phyloP scores from a whole-genome alignment of 148 eudicot genomes.

The Nepenthes gracilis region DNA sequence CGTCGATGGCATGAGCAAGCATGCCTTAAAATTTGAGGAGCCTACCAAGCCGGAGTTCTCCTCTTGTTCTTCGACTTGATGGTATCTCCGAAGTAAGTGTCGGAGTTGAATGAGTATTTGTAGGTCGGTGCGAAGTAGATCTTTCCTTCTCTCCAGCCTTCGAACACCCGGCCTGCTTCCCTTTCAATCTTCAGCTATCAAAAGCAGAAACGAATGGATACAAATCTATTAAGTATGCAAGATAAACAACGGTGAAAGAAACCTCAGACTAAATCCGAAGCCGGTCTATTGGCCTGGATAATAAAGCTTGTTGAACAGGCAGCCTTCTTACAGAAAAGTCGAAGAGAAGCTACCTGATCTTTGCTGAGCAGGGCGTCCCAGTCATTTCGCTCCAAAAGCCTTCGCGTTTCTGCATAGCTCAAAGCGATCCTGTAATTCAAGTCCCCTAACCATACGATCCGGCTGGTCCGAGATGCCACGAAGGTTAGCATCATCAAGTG shows the following conservation, averaged over 20 bases:
- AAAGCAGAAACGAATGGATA: neutral
- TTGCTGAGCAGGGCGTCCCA: constrained; percentile 73
- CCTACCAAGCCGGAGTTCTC: constrained; percentile 75
- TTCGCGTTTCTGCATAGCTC: constrained; percentile 45
- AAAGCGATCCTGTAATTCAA: constrained; percentile 75
- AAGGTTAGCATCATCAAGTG: neutral
- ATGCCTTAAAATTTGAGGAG: neutral
- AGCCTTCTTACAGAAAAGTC: no score
- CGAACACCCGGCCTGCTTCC: constrained; percentile 54
- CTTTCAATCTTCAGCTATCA: constrained; percentile 57
- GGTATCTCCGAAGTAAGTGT: constrained; percentile 46
- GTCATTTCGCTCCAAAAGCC: constrained; percentile 42
- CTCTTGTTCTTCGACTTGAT: constrained; percentile 46
- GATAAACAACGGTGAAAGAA: neutral
- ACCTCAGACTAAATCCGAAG: neutral
- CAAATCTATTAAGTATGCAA: neutral
- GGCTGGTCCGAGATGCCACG: constrained; percentile 18
- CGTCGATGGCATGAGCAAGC: neutral
- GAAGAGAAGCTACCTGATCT: constrained; percentile 56
- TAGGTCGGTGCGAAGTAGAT: constrained; percentile 65
- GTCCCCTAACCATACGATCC: constrained; percentile 81
- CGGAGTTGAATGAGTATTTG: constrained; percentile 53
- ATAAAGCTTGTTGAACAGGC: neutral
- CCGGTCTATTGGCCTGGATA: no score
- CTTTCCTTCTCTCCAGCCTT: constrained; percentile 69